Evolutionary conservation across 441 rosid species (phyloP), one percentile per base, ranked within the genome.

Genomic region (Erysimum cheiri): DNA sequence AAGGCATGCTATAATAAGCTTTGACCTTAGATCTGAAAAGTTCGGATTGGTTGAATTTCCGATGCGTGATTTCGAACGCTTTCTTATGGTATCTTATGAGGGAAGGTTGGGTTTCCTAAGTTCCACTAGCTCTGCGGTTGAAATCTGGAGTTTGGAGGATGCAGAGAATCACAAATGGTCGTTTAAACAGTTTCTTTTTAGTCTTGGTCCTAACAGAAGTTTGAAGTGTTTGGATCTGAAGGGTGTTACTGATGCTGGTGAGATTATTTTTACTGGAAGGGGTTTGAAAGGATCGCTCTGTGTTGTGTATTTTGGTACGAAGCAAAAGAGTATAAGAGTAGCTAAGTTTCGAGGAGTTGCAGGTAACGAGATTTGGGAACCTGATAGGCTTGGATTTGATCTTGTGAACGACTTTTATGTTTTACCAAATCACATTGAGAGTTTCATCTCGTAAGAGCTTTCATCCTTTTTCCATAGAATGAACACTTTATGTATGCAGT

Each of bases 61-160:
- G 13, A 54, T 17, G 41, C 5, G 3, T 6, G 15, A 32, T 44
- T 3, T 8, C 4, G 12, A 15, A 12, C 12, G 26, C 8, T 22
- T 3, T 10, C 44, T 64, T 3, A 22, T 64, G 49, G 37, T 39
- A 6, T 26, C 60, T 55, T 41, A 41, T 13, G 43, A 54, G 6
- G 32, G 62, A 29, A 67, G 43, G 2, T 41, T 67, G 26, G 22
- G 24, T 41, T 54, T 54, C 3, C 13, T 43, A 36, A 24, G n/a
- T 7, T 31, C 43, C 6, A 54, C 2, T 14, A 2, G 1, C 11
- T 36, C 49, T 36, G 9, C 8, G 2, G n/a, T 41, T 58, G 24
- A 48, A 3, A 11, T 69, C 19, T 69, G 66, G 66, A 48, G 22
- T 49, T 59, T 69, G 73, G 58, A 36, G 31, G 43, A 67, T 43